Conservation (phyloP, 257 asterid species). For the Prunella vulgaris region DNA sequence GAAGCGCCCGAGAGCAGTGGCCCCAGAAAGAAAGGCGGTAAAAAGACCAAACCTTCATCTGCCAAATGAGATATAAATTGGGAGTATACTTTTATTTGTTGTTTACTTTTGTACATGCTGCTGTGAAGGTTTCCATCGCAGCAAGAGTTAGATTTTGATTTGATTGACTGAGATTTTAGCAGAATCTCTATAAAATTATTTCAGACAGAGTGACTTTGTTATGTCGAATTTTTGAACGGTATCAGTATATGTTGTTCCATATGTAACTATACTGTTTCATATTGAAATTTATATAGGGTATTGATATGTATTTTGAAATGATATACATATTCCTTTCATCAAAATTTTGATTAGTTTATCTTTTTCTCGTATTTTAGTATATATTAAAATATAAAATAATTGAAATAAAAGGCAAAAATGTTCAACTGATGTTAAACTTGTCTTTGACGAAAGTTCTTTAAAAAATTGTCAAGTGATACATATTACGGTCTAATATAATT, state of each 20-base stretch:
- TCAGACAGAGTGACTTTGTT: background rate
- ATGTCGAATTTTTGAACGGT: no score
- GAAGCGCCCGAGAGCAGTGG: conserved; percentile 60
- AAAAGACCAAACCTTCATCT: conserved; percentile 47
- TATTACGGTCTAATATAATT: no score
- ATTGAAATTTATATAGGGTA: background rate
- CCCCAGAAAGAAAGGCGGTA: conserved; percentile 61
- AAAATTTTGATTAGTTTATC: no score
- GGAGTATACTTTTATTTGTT: background rate
- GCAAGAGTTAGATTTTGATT: background rate
- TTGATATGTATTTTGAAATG: background rate
- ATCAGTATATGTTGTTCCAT: no score
- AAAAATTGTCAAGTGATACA: no score
- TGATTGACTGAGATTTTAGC: background rate
- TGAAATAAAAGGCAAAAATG: no score
- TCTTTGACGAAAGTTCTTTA: no score
- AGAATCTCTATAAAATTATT: background rate
- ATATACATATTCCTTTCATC: background rate
- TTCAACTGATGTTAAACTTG: no score
- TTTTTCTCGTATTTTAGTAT: no score
- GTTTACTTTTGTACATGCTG: background rate
- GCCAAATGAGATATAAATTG: conserved; percentile 30
- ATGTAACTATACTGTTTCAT: no score
- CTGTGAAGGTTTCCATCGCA: background rate
- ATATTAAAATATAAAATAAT: no score